Conservation (phyloP, 768 basidiomycete genomes). For the Leccinum sublutescens region DNA sequence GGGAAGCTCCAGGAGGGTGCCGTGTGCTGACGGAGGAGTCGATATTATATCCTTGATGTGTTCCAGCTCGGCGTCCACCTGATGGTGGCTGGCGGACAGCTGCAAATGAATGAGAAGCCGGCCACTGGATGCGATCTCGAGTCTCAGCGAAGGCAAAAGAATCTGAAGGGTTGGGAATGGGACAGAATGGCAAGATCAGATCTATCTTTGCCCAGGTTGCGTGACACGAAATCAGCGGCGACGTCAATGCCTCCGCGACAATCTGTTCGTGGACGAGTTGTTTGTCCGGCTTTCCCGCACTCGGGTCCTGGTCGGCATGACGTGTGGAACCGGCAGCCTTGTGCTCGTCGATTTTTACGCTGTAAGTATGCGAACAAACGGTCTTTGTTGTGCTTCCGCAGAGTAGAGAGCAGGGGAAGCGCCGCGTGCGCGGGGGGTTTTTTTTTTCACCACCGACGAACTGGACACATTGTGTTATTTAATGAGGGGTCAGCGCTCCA, state of each 20-base stretch:
- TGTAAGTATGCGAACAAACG: constrained; percentile 69
- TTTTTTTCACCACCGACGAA: constrained; percentile 83
- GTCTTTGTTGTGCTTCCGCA: constrained; percentile 71
- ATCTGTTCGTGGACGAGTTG: constrained; percentile 55
- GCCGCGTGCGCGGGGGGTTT: constrained; percentile 52
- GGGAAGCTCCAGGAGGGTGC: not conserved
- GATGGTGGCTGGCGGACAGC: not conserved
- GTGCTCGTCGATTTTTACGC: constrained; percentile 75
- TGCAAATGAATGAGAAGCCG: not conserved
- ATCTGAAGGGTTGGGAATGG: not conserved
- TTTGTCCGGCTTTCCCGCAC: constrained; percentile 6
- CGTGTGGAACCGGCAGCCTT: constrained; percentile 38
- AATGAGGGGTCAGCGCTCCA: not conserved
- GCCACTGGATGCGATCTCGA: too few relatives aligned
- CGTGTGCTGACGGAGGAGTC: not conserved
- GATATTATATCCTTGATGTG: not conserved
- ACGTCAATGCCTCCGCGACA: constrained; percentile 76
- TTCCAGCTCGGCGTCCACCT: not conserved
- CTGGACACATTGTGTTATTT: constrained; percentile 33
- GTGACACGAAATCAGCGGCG: constrained; percentile 65
- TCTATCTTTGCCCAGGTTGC: not conserved
- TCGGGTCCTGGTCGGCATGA: constrained; percentile 4
- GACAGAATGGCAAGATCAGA: not conserved
- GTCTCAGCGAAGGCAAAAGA: not conserved
- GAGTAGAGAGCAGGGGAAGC: constrained; percentile 56